phyloP scores from a whole-genome alignment of 176 grass and related monocot genomes.

The Neostapfia colusana region DNA sequence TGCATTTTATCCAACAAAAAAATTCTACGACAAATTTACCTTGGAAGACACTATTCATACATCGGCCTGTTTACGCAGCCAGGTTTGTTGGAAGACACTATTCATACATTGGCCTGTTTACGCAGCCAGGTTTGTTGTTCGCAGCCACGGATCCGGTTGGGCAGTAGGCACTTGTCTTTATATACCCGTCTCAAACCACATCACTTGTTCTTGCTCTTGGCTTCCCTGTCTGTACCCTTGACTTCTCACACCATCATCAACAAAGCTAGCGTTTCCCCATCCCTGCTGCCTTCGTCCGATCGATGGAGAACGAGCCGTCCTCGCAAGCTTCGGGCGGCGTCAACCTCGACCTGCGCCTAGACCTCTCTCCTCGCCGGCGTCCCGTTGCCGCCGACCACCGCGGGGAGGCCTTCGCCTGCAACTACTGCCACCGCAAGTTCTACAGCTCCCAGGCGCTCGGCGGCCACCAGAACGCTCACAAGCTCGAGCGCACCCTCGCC shows the following conservation, averaged over 20 bases:
- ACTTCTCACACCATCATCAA: background rate
- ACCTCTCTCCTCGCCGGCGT: background rate
- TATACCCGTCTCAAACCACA: background rate
- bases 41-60: background rate
- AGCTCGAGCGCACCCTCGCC: slow-evolving; percentile 84
- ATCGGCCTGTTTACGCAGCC: background rate
- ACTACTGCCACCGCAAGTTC: slow-evolving; percentile 86
- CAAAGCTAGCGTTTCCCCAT: too few relatives aligned
- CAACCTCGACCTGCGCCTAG: slow-evolving; percentile 61
- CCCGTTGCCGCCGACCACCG: background rate
- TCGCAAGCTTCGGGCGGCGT: slow-evolving; percentile 21
- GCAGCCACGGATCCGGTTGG: background rate
- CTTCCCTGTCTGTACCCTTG: background rate
- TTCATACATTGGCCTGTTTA: background rate
- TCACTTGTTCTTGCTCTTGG: background rate
- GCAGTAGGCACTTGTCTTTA: background rate
- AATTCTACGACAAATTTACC: background rate
- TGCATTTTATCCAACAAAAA: background rate
- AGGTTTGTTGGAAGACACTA: background rate
- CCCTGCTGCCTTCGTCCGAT: background rate
- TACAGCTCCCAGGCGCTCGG: slow-evolving; percentile 88
- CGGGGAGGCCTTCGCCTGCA: slow-evolving; percentile 72
- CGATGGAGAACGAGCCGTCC: slow-evolving; percentile 38
- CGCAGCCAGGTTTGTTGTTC: background rate
- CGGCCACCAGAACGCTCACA: slow-evolving; percentile 99